Evolutionary conservation across 2,329 filamentous ascomycete genomes (phyloP), one percentile per base, ranked within the genome.

Genomic region (Botrytis fragariae): DNA sequence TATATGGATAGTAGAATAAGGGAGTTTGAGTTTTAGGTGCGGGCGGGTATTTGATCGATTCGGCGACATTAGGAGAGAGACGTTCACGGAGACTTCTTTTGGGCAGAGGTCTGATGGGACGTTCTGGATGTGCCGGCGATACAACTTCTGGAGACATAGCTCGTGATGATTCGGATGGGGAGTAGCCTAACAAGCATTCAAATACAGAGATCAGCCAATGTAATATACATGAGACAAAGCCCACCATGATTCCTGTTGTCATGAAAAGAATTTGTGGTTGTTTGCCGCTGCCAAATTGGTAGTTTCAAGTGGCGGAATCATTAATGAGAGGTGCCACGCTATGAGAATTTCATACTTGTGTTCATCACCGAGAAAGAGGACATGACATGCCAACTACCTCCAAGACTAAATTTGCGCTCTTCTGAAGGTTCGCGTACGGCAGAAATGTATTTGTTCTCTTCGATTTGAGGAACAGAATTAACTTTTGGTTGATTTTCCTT

Each of bases 61-160:
- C 91, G 73, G 93, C 94, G 78, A 93, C 91, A 82, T 97, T 93
- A 74, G 93, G 91, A 45, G 95, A 95, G 70, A 99, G 86, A 73
- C 93, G 91, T 81, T 96, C 94, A 79, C 95, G 93, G 72, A 99
- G 87, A 76, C 93, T 92, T 79, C 94, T 92, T 84, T 93, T 96
- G 61, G 96, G 96, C 74, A 99, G 85, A 73, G 96, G 96, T 81
- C 94, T 92, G 81, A 99, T 99, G 75, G 95, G 92, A 83, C 96
- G 91, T 81, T 97, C 93, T 77, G 94, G 94, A 81, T 93, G 97
- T 69, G 65, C 65, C 74, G 92, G 90, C 74, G 94, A 96, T 76
- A 90, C 87, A 74, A 92, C 92, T 85, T 97, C 94, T 77, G 90
- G 85, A 80, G 89, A 89, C 88, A 91, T 91, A 65, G 81, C 79